Evolutionary conservation across 331 rosid species (phyloP).

Genomic region (Arachis monticola): DNA sequence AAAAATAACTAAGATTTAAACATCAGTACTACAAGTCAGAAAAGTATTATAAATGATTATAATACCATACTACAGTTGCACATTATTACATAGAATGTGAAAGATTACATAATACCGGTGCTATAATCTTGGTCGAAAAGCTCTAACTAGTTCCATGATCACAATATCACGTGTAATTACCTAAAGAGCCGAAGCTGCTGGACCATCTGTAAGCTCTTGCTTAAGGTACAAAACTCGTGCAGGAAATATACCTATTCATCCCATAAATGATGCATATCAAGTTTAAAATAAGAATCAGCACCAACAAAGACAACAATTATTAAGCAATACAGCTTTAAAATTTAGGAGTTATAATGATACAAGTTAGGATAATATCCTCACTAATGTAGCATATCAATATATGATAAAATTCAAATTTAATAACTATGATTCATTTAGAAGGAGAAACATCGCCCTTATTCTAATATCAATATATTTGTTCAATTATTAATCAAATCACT

Average conservation of each 20-base stretch:
- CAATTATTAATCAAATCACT: not conserved
- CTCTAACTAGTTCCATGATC: conserved; percentile 8
- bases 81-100: conserved; percentile 7
- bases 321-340: conserved; percentile 26
- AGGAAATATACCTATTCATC: conserved; percentile 79
- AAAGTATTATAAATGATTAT: not conserved
- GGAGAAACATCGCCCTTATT: not conserved
- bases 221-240: conserved; percentile 90
- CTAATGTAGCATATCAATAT: not conserved
- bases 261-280: conserved; percentile 29
- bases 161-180: conserved; percentile 42
- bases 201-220: conserved; percentile 94
- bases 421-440: conserved; percentile 10
- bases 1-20: not conserved
- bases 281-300: conserved; percentile 7
- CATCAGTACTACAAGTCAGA: conserved; percentile 1
- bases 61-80: conserved; percentile 3
- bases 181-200: conserved; percentile 90
- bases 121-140: not conserved
- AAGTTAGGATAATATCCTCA: conserved; percentile 21
- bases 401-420: not conserved
- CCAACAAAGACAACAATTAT: not conserved
- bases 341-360: not conserved
- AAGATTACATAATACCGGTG: not conserved
- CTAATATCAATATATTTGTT: not conserved